Evolutionary conservation across 2,329 filamentous ascomycete genomes (phyloP).

Genomic region (Arthrobotrys iridis): DNA sequence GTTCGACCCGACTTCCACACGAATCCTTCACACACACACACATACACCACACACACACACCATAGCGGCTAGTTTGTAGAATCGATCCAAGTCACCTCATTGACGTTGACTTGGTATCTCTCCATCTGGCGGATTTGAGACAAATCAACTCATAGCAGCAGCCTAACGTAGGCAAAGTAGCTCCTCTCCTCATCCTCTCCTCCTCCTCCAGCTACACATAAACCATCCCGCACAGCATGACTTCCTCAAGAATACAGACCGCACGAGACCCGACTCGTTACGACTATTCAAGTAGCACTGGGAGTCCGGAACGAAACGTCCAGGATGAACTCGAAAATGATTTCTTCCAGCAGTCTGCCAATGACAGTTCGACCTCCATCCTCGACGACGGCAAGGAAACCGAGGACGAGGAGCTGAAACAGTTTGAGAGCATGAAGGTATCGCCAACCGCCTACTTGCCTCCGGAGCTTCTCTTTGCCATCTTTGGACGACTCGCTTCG

Average conservation of each 20-base stretch:
- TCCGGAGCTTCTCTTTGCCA: constrained; percentile 91
- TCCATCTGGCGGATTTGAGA: constrained; percentile 21
- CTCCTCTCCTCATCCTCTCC: not conserved
- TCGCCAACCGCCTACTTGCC: constrained; percentile 77
- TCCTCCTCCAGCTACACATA: not conserved
- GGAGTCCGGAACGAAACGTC: constrained; percentile 56
- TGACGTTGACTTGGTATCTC: constrained; percentile 35
- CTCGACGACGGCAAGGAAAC: constrained; percentile 53
- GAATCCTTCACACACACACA: constrained; percentile 37
- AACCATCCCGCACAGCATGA: constrained; percentile 46
- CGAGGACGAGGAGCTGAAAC: constrained; percentile 55
- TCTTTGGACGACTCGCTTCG: constrained; percentile 84
- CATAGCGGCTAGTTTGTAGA: constrained; percentile 30
- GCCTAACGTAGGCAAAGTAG: constrained; percentile 18
- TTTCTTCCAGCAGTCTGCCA: constrained; percentile 56
- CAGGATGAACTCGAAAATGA: constrained; percentile 56
- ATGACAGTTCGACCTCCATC: constrained; percentile 58
- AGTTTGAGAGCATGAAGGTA: constrained; percentile 58
- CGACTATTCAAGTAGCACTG: constrained; percentile 56
- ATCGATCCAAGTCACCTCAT: constrained; percentile 28
- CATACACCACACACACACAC: constrained; percentile 1
- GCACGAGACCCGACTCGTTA: constrained; percentile 53
- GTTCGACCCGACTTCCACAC: constrained; percentile 28
- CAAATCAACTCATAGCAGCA: constrained; percentile 14
- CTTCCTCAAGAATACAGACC: constrained; percentile 49